Evolutionary conservation across 2,329 filamentous ascomycete species (phyloP), one percentile per base, ranked within the genome.

Genomic region (Helotiales sp.): DNA sequence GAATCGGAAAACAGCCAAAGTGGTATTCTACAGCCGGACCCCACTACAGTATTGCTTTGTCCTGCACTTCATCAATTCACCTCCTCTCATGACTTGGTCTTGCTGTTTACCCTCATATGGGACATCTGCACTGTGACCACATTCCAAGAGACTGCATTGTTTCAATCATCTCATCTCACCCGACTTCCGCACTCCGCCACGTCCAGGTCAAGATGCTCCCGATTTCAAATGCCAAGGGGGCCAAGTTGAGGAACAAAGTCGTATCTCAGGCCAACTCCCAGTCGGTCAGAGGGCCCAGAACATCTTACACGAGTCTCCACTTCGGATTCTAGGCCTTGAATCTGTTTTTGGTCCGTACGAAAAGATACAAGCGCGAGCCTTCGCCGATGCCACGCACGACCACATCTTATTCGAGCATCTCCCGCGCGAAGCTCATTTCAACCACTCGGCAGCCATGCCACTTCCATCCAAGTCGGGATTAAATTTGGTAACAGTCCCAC

Each of bases 1-100:
- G 40, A 47, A 34, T 19, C 24, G 29, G 52, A 44, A 42, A 55
- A 50, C 54, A 55, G 54, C 34, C 44, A 44, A 44, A 44, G 44
- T 44, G n/a, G 17, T 3, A 27, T n/a, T 29, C 5, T 24, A 36
- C 48, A 51, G 30, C 38, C 38, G 38, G 38, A 36, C 22, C 38
- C 38, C 38, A 44, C 27, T 40, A 12, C 42, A 25, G 25, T 46
- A 24, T 44, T 25, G 22, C n/a, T 46, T 30, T 31, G 15, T 48
- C 46, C 46, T 48, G 46, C 46, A 48, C 29, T 30, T 30, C 46
- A 31, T 48, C 46, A 19, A 48, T 31, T 31, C 4, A 48, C 46
- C 46, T 48, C 46, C 13, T 15, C 46, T 6, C 15, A 25, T 31
- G 25, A 48, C 40, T 25, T 44, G 40, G 40, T 25, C 19, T 3